Conservation (phyloP, 1,139 yeast genomes). For the Barnettozyma hawaiiensis region DNA sequence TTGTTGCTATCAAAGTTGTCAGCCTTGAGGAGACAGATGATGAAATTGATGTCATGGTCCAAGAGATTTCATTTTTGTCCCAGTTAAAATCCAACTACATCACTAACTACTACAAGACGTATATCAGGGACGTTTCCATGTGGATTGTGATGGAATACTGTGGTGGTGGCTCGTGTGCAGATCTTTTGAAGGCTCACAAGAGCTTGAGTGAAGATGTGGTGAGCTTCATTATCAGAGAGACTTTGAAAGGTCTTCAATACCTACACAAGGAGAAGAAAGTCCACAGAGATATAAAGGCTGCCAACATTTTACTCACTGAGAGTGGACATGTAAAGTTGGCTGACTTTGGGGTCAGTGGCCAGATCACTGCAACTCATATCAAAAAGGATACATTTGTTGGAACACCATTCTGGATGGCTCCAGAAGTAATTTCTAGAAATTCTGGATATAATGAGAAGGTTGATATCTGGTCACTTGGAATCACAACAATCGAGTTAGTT, state of each 20-base stretch:
- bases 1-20: slow-evolving; percentile 75
- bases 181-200: slow-evolving; percentile 50
- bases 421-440: slow-evolving; percentile 58
- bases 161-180: slow-evolving; percentile 88
- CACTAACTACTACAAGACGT: slow-evolving; percentile 60
- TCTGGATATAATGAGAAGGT: slow-evolving; percentile 72
- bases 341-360: slow-evolving; percentile 87
- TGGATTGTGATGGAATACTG: slow-evolving; percentile 93
- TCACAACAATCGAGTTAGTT: slow-evolving; percentile 69
- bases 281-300: slow-evolving; percentile 84
- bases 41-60: slow-evolving; percentile 60
- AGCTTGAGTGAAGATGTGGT: slow-evolving; percentile 52
- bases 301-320: slow-evolving; percentile 65
- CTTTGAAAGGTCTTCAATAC: slow-evolving; percentile 61
- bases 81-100: slow-evolving; percentile 59
- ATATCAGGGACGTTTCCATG: slow-evolving; percentile 57
- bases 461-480: slow-evolving; percentile 86
- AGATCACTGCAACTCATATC: slow-evolving; percentile 54
- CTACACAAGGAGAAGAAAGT: slow-evolving; percentile 67
- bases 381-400: slow-evolving; percentile 76
- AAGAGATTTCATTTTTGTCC: slow-evolving; percentile 70
- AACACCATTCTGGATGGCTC: slow-evolving; percentile 94
- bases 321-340: slow-evolving; percentile 65
- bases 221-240: slow-evolving; percentile 53
- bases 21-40: slow-evolving; percentile 72